phyloP scores from a whole-genome alignment of 2,329 filamentous ascomycete genomes.

The Aspergillus tamarii region DNA sequence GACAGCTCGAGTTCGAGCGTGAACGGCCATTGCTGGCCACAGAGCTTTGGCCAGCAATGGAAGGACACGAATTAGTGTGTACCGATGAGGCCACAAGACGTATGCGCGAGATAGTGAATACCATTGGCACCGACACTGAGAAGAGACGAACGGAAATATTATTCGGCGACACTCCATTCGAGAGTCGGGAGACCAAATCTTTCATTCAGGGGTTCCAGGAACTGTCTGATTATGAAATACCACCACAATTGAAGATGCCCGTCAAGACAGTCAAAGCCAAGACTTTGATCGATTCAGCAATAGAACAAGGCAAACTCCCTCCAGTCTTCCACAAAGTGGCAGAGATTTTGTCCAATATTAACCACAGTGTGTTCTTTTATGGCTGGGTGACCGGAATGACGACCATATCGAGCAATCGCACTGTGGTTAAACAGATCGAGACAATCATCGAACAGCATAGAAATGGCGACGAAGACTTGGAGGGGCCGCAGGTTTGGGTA shows the following conservation, averaged over 20 bases:
- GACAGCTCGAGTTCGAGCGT: slow-evolving; percentile 67
- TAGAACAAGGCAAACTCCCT: slow-evolving; percentile 48
- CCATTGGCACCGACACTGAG: slow-evolving; percentile 65
- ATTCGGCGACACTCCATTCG: slow-evolving; percentile 51
- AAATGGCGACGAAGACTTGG: slow-evolving; percentile 51
- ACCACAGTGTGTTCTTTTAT: slow-evolving; percentile 70
- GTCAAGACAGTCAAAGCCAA: slow-evolving; percentile 59
- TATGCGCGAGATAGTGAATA: slow-evolving; percentile 68
- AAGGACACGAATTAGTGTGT: slow-evolving; percentile 62
- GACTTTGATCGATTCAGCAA: slow-evolving; percentile 39
- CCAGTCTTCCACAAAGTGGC: slow-evolving; percentile 47
- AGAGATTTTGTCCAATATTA: slow-evolving; percentile 61
- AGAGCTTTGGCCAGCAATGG: slow-evolving; percentile 65
- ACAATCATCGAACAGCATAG: slow-evolving; percentile 57
- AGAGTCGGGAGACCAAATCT: slow-evolving; percentile 35
- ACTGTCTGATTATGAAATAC: slow-evolving; percentile 59
- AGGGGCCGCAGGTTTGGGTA: slow-evolving; percentile 66
- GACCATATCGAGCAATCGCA: slow-evolving; percentile 72
- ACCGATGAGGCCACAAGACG: slow-evolving; percentile 67
- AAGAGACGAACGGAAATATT: slow-evolving; percentile 63
- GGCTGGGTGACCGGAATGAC: slow-evolving; percentile 68
- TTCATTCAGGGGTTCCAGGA: slow-evolving; percentile 43
- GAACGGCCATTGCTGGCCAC: slow-evolving; percentile 63
- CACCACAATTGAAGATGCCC: slow-evolving; percentile 61
- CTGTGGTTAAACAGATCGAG: slow-evolving; percentile 69